Base-by-base conservation (phyloP, 2,329 filamentous ascomycete genomes). In the Hypomyces rosellus region DNA sequence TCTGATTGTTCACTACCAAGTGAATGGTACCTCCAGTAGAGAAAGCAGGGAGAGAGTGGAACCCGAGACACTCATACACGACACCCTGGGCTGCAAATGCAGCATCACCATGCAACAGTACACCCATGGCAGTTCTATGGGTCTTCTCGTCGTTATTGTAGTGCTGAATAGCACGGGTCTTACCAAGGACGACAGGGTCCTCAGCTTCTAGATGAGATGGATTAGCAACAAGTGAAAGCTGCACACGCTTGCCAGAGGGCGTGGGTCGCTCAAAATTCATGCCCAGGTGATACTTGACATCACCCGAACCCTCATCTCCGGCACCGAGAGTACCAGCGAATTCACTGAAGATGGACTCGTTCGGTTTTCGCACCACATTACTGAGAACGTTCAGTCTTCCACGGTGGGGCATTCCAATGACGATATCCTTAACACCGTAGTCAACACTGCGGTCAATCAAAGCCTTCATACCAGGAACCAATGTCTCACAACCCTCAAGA, bases 241-340 rank as follows among this genome's bases (percentile, higher is more conserved):
- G 93, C n/a, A 99, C 93, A 57, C 93, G 93, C 82, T 97, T 97
- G 63, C 93, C 93, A 40, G 92, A 97, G 52, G 93, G 93, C 9
- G 93, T 99, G 49, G 93, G 93, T 56, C 93, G 89, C 77, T 99
- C 93, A 61, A 99, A 99, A 78, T 99, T 99, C 93, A 99, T 99
- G 67, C 93, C 93, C 64, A 99, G 77, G 76, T 99, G 93, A 76
- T 99, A 99, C 74, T 99, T 99, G 72, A 99, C 93, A 69, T 99
- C 93, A 63, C 93, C 93, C 52, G 93, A 97, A 53, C 93, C 93
- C 74, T 99, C 92, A 61, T 97, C 93, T 60, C 88, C 87, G 49
- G 89, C 88, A 65, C 89, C 89, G 18, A 87, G 76, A 43, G 86
- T 89, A 61, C 93, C 93, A 55, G 89, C 88, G 65, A 99, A 99